Evolutionary conservation across 78 protist species (phyloP), one percentile per base, ranked within the genome.

Genomic region (Tieghemostelium lacteum): DNA sequence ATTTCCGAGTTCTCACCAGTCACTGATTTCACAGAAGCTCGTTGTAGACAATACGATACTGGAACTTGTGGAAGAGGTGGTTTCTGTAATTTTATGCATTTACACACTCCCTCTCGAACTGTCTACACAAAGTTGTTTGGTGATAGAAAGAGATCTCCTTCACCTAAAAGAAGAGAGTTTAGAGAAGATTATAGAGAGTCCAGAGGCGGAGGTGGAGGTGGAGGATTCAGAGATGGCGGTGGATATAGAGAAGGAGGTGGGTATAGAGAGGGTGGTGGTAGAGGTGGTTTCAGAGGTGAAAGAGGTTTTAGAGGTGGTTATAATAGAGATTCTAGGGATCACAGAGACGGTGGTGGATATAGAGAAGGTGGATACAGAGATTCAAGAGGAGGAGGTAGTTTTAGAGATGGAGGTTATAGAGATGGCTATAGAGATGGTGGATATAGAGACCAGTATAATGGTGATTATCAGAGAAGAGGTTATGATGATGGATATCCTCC

Each of bases 21-120:
- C n/a, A 97, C 98, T 16, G 99, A 99, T 78, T 98, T 99, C 70
- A 77, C 96, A 28, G 99, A 97, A 60, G 98, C 96, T 29, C 85
- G 95, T 66, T 91, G 92, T 17, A 65, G 98, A n/a, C 99, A 98
- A 85, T 97, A 80, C 63, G 99, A 97, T 42, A 75, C 70, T 65
- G 85, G 73, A 39, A 62, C 75, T n/a, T 99, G 99, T 87, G 26
- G 33, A 7, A 92, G 99, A 31, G 99, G 99, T 57, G 99, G 98
- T 10, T 88, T 93, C 72, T 99, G 99, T 93, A 98, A 99, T 91
- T 99, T 97, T 86, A 94, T 98, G 98, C 99, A 99, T 85, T 34
- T 98, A 24, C 94, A 96, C 85, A 72, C 76, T 31, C 85, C 96
- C 6, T 28, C 85, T 12, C 33, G 60, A 49, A 33, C 64, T 1